Evolutionary conservation across 1,139 yeast species (phyloP).

Genomic region (Lodderomyces theae): DNA sequence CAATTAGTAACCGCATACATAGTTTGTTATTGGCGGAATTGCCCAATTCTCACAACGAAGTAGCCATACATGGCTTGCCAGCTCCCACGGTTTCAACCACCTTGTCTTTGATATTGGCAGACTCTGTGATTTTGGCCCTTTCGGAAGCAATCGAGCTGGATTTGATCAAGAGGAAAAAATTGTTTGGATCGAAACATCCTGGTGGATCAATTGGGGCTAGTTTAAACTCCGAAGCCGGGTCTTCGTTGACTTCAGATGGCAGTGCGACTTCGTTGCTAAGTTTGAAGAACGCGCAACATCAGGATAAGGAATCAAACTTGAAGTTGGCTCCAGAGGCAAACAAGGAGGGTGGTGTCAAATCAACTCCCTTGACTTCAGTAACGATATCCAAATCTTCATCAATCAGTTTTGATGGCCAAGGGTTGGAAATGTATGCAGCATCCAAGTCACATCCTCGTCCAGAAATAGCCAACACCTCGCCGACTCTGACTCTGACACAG

Average conservation of each 20-base stretch:
- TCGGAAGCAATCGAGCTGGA: constrained; percentile 66
- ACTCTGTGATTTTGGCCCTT: constrained; percentile 71
- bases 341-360: too few relatives aligned
- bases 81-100: constrained; percentile 91
- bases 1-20: constrained; percentile 41
- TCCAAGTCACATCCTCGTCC: neutral
- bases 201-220: constrained; percentile 85
- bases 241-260: constrained; percentile 4
- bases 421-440: constrained; percentile 6
- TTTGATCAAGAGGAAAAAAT: constrained; percentile 46
- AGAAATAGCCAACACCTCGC: neutral
- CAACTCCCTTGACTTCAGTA: neutral
- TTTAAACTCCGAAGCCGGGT: constrained; percentile 15
- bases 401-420: constrained; percentile 26
- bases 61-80: constrained; percentile 70
- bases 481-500: too few relatives aligned
- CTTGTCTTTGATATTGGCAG: constrained; percentile 71
- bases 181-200: constrained; percentile 75
- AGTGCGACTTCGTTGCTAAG: constrained; percentile 5
- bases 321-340: too few relatives aligned
- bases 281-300: neutral
- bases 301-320: neutral
- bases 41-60: constrained; percentile 58
- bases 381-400: constrained; percentile 13
- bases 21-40: constrained; percentile 63